Base-by-base conservation (phyloP, 2,329 filamentous ascomycete species). In the Leptodontidium sp. region DNA sequence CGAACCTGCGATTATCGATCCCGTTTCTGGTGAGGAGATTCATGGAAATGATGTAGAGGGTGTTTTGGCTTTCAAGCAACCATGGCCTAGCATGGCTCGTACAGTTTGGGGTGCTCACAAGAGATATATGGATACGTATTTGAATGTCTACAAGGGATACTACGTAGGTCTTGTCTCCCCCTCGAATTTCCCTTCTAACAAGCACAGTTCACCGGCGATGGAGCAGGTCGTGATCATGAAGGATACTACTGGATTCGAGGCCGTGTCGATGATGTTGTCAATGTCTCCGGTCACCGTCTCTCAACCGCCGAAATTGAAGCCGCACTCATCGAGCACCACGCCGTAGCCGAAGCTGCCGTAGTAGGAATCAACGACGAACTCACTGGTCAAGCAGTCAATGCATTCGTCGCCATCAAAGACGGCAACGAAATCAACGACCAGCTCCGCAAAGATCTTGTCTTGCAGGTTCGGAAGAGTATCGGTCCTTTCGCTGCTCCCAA, bases 161-260 rank as follows among this genome's bases (percentile, higher is more conserved):
- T 99, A 99, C 83, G 93, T 97, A 83, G 86, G 93, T 85, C n/a
- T 63, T 52, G 11, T 1, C 58, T 47, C 12, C 7, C 49, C n/a
- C 38, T 52, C 61, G 47, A 55, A 9, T 68, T 72, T 72, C 64
- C 55, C 68, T 63, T 55, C 64, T 17, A 4, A 66, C 52, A 14
- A 17, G 1, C 15, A 26, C 12, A 93, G 90, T 97, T 96, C 84
- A 96, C 93, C 17, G 93, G 93, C 68, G 96, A 99, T 79, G 96
- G 96, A 79, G 96, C 96, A 66, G 96, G 93, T 69, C 93, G 96
- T 79, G 96, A 99, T 80, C 92, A 97, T 82, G 96, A 99, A 77
- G 96, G 96, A 67, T 99, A 98, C 86, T 99, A 98, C 89, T 99
- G 96, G 96, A 99, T 99, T 80, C 93, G 96, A 71, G 96, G 96